phyloP scores from a whole-genome alignment of 495 filamentous ascomycete genomes.

The Penicillium silybi region DNA sequence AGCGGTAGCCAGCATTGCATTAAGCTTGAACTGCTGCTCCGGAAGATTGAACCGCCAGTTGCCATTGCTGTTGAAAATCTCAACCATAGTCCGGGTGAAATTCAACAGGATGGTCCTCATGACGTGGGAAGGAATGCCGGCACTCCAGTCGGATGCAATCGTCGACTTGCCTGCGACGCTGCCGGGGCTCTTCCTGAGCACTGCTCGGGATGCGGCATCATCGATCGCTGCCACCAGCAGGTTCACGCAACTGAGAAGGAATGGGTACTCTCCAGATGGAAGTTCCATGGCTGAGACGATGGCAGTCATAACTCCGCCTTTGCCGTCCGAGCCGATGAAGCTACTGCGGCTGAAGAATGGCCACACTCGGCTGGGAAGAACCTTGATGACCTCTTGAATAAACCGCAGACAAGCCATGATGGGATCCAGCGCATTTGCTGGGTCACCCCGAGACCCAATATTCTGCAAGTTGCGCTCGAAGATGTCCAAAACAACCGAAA shows the following conservation, averaged over 20 bases:
- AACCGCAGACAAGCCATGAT: constrained; percentile 76
- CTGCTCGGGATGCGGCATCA: constrained; percentile 66
- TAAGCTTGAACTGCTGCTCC: constrained; percentile 61
- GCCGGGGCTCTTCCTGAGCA: constrained; percentile 61
- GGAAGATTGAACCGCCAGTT: constrained; percentile 76
- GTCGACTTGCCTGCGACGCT: constrained; percentile 50
- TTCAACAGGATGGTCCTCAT: constrained; percentile 68
- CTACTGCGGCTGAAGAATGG: constrained; percentile 76
- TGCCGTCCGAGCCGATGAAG: constrained; percentile 67
- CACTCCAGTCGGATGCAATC: constrained; percentile 52
- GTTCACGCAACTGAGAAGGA: constrained; percentile 65
- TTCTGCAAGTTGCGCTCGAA: constrained; percentile 73
- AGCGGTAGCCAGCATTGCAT: constrained; percentile 53
- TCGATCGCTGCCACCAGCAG: constrained; percentile 74
- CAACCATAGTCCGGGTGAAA: constrained; percentile 67
- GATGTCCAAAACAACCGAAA: constrained; percentile 75
- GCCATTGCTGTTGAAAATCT: constrained; percentile 74
- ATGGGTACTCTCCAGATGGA: constrained; percentile 67
- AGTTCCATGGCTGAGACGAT: constrained; percentile 76
- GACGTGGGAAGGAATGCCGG: constrained; percentile 71
- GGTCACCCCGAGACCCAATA: constrained; percentile 49
- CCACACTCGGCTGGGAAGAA: constrained; percentile 84
- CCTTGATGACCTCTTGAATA: constrained; percentile 59
- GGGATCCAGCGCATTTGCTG: constrained; percentile 52
- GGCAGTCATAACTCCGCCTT: constrained; percentile 66